phyloP scores from a whole-genome alignment of 2,329 filamentous ascomycete genomes.

The Nemania abortiva region DNA sequence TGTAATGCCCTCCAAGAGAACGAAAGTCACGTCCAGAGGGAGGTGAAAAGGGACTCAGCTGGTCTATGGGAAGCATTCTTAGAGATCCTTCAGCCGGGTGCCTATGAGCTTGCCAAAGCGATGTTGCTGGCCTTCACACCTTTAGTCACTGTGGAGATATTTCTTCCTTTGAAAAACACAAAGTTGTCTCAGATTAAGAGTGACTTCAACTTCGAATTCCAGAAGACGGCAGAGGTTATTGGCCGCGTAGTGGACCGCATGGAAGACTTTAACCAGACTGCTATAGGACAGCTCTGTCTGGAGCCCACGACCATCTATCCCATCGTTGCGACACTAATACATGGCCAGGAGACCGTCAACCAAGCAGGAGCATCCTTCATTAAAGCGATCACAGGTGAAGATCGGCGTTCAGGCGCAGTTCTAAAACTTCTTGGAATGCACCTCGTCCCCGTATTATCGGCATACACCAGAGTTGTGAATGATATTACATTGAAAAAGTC shows the following conservation, averaged over 20 bases:
- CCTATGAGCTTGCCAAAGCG: conserved; percentile 78
- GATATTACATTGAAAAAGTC: conserved; percentile 57
- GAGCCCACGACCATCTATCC: conserved; percentile 77
- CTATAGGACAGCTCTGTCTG: conserved; percentile 77
- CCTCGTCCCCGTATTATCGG: conserved; percentile 58
- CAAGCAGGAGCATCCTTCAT: conserved; percentile 85
- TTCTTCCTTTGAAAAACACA: conserved; percentile 67
- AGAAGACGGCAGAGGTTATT: conserved; percentile 68
- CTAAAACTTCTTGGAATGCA: conserved; percentile 59
- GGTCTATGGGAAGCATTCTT: conserved; percentile 84
- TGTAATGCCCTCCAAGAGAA: conserved; percentile 71
- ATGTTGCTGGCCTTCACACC: conserved; percentile 78
- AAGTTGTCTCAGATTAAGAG: conserved; percentile 61
- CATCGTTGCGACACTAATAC: conserved; percentile 83
- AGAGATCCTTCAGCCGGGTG: conserved; percentile 73
- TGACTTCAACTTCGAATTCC: conserved; percentile 82
- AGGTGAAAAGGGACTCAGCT: conserved; percentile 76
- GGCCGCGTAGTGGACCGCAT: conserved; percentile 82
- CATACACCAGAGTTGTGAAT: conserved; percentile 59
- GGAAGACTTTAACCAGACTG: conserved; percentile 77
- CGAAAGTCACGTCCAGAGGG: conserved; percentile 71
- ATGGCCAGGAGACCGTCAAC: conserved; percentile 81
- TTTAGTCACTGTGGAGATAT: conserved; percentile 80
- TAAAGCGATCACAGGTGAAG: conserved; percentile 81
- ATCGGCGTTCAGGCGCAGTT: conserved; percentile 64